Percentiles rank a stretch among this genome's conserved stretches.
These are phyloP conservation scores for Teratosphaeria gauchensis DNA, from an alignment of 2,329 filamentous ascomycete genomes.

Conservation along the genomic window DNA sequence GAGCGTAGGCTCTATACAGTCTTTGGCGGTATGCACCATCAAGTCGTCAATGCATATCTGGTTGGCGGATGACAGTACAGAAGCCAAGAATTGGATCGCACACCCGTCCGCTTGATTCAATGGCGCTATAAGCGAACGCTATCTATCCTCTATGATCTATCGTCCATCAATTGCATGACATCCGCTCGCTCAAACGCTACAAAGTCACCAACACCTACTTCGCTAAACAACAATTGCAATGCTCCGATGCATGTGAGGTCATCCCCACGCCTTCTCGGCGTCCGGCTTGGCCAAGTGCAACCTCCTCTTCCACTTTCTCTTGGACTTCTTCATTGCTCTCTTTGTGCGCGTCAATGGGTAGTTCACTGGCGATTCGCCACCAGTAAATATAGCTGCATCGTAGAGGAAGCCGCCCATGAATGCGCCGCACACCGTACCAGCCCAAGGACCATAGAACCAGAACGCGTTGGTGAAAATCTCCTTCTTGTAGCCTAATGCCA, in stretches of 20 bases:
- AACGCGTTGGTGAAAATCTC: slow-evolving; percentile 31
- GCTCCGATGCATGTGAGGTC: neutral
- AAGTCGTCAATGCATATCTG: neutral
- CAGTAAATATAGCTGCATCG: slow-evolving; percentile 41
- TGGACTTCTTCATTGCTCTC: slow-evolving; percentile 15
- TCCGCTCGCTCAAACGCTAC: neutral
- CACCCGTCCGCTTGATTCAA: neutral
- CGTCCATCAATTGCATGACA: neutral
- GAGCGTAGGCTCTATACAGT: no score
- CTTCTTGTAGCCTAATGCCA: slow-evolving; percentile 36
- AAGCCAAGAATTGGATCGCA: no score
- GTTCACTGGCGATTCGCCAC: slow-evolving; percentile 42
- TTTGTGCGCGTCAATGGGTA: slow-evolving; percentile 31
- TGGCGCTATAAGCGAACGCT: neutral
- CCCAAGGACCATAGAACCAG: slow-evolving; percentile 39
- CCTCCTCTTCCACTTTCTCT: slow-evolving; percentile 17
- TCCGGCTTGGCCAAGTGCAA: slow-evolving; percentile 5
- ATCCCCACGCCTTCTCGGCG: neutral
- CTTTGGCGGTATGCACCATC: neutral
- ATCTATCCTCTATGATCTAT: neutral
- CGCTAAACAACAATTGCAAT: neutral
- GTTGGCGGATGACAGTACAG: no score
- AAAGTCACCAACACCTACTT: neutral
- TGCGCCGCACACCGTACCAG: slow-evolving; percentile 32
- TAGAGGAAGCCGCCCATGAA: slow-evolving; percentile 39